Evolutionary conservation across 2,329 filamentous ascomycete species (phyloP), one percentile per base, ranked within the genome.

Genomic region (Polychaeton citri): DNA sequence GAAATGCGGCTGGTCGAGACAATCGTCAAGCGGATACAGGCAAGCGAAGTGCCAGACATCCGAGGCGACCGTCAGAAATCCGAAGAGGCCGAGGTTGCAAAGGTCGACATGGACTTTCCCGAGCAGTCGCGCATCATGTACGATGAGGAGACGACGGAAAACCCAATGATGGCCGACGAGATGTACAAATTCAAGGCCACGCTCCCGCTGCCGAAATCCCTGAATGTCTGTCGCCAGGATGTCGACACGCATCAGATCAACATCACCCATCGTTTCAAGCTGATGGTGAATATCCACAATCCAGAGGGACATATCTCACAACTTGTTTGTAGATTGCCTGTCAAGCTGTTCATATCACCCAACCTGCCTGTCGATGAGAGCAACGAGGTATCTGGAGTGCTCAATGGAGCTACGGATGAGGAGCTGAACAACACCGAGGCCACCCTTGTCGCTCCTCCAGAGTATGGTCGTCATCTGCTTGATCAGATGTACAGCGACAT

Each of bases 251-350:
- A 84, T 49, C 83, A 84, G 34, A 92, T 98, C 63, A 94, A 90
- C 59, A 73, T 96, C 35, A 74, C 84, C 38, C 90, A 98, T 60
- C 93, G 93, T 62, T 71, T 96, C 47, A 88, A 88, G 63, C 72
- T 96, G 52, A 85, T 84, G 34, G 79, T 96, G 41, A 84, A 88
- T 32, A 72, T 98, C 26, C 81, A 86, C 59, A 96, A 98, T 50
- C 88, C 90, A 0, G 90, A 98, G 55, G 88, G 87, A 0, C 90
- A 96, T 54, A 72, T 87, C 37, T 95, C 87, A 38, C 88, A 96
- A 71, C 74, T 95, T 35, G 80, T 88, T 35, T 88, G 88, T 32
- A 90, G 86, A 30, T 74, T 96, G 20, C 87, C 90, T 2, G 74
- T 96, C 12, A 85, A 85, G 37, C 79, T 98, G 26, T 95, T 94